These are phyloP conservation scores for Parsonsia alboflavescens DNA, from an alignment of 257 asterid genomes.

Conservation along the genomic window DNA sequence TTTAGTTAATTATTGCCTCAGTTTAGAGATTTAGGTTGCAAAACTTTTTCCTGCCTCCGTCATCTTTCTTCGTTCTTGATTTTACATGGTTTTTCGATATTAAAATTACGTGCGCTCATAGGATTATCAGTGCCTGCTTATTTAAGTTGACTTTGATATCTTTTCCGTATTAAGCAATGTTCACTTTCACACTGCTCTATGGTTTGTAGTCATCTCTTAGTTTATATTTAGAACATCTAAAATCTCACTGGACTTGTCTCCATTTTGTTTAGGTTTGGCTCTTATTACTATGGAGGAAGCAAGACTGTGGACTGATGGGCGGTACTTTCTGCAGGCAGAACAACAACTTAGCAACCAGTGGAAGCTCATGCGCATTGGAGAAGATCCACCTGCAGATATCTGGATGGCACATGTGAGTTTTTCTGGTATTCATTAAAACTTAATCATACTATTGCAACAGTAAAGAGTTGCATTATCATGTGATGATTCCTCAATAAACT, in stretches of 20 bases:
- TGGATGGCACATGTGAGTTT: conserved; percentile 91
- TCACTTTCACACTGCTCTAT: neutral
- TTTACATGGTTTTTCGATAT: neutral
- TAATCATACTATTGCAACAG: too few species aligned
- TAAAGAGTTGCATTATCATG: neutral
- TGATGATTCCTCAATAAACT: neutral
- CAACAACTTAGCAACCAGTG: conserved; percentile 75
- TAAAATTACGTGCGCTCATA: neutral
- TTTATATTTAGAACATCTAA: neutral
- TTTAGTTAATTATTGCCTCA: neutral
- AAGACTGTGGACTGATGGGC: conserved; percentile 90
- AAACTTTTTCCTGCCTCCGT: neutral
- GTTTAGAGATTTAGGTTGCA: neutral
- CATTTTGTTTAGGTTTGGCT: conserved; percentile 65
- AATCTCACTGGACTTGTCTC: neutral
- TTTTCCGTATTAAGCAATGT: neutral
- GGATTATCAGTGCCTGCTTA: neutral
- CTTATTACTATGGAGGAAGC: conserved; percentile 77
- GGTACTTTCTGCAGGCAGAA: conserved; percentile 89
- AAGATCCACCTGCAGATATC: conserved; percentile 68
- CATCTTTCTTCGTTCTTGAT: neutral
- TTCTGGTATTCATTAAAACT: neutral
- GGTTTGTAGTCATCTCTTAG: neutral
- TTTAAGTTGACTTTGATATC: neutral
- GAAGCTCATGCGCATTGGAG: conserved; percentile 96